Base-by-base conservation (phyloP, 2,329 filamentous ascomycete species). In the Huntiella abstrusa region DNA sequence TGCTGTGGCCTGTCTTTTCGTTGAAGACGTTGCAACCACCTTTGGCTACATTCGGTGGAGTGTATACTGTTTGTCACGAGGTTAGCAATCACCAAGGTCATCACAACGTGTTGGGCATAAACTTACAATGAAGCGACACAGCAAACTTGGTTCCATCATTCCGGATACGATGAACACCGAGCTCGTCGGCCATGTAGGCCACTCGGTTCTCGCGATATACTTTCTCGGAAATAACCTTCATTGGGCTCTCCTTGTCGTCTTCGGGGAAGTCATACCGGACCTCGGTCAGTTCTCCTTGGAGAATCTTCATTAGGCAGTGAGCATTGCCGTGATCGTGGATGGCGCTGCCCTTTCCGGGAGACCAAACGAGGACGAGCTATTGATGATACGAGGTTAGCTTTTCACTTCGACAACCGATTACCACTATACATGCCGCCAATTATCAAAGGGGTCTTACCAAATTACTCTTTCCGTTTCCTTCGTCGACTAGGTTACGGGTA, bases 241-340 rank as follows among this genome's bases (percentile, higher is more conserved):
- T 77, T 3, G 77, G 75, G 4, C 66, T 64, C 42, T 69, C 64
- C 42, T 67, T 62, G 42, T 62, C 59, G 16, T 59, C 59, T 42
- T 66, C 58, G 1, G 86, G 86, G 64, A 82, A 86, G 44, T 71
- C 70, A 61, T 84, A 94, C 50, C 83, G 73, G 13, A 83, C 87
- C 65, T 95, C 87, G 54, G 76, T 82, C 50, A 94, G 66, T 51
- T 68, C 71, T 40, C 87, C 87, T 54, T 76, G 77, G 52, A 94
- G 71, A 53, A 88, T 77, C 67, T 80, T 93, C 84, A 94, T 94
- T 54, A 94, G 67, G 62, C 87, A 95, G 60, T 94, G 87, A 35
- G 86, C 83, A 51, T 88, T 83, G 57, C 79, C 80, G 61, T 85
- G 81, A 59, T 95, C 87, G 58, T 95, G 87, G 57, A 95, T 85